Conservation (phyloP, 1,284 basidiomycete genomes). For the Anthracocystis walkeri region DNA sequence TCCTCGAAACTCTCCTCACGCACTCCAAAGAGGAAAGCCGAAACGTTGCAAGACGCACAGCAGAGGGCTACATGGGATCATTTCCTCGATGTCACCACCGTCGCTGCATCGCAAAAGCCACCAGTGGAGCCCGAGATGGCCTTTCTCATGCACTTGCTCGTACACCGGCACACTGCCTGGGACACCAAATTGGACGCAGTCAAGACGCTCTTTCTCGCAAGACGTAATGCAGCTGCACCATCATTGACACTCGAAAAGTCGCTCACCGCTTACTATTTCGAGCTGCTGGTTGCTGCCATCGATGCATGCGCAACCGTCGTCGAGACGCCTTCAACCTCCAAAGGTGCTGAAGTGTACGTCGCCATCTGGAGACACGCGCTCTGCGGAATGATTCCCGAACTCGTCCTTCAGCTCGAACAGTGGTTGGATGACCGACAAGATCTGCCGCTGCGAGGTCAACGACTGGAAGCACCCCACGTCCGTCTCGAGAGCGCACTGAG, state of each 20-base stretch:
- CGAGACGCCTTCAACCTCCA: slow-evolving; percentile 29
- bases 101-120: slow-evolving; percentile 17
- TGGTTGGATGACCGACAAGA: slow-evolving; percentile 41
- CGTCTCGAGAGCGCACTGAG: slow-evolving; percentile 37
- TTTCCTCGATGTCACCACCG: slow-evolving; percentile 27
- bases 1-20: slow-evolving; percentile 2
- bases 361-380: slow-evolving; percentile 46
- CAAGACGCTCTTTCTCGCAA: slow-evolving; percentile 43
- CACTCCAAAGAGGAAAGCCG: slow-evolving; percentile 19
- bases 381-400: slow-evolving; percentile 47
- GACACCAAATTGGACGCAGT: slow-evolving; percentile 39
- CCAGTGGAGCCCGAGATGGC: slow-evolving; percentile 42
- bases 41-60: slow-evolving; percentile 36
- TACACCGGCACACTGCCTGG: slow-evolving; percentile 34
- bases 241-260: slow-evolving; percentile 47
- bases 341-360: slow-evolving; percentile 37
- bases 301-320: slow-evolving; percentile 43
- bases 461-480: slow-evolving; percentile 39
- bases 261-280: slow-evolving; percentile 48
- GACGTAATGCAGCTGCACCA: slow-evolving; percentile 26
- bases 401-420: slow-evolving; percentile 48
- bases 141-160: slow-evolving; percentile 36
- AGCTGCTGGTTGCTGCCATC: slow-evolving; percentile 41
- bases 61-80: slow-evolving; percentile 42
- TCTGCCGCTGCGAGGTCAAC: slow-evolving; percentile 34